Evolutionary conservation across 2,329 filamentous ascomycete genomes (phyloP).

Genomic region (Exophiala bonariae): DNA sequence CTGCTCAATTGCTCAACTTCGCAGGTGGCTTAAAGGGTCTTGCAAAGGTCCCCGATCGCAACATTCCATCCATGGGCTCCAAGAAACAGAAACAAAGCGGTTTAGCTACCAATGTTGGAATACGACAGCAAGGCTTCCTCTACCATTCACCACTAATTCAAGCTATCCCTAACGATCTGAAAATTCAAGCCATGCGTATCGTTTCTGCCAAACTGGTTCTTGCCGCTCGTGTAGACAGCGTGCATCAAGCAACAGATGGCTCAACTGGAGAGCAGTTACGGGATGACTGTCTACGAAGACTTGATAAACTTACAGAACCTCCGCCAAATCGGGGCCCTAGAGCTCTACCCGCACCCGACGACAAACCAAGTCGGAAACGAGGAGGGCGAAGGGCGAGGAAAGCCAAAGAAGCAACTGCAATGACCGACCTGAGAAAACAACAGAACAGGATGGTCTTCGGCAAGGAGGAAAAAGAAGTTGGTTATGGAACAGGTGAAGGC

Average conservation of each 20-base stretch:
- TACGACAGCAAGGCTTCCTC: conserved; percentile 88
- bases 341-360: conserved; percentile 87
- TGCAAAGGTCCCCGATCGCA: conserved; percentile 90
- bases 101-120: conserved; percentile 86
- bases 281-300: conserved; percentile 75
- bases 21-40: conserved; percentile 85
- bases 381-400: conserved; percentile 87
- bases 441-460: conserved; percentile 96
- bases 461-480: conserved; percentile 90
- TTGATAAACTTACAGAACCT: conserved; percentile 91
- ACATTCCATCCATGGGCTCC: conserved; percentile 84
- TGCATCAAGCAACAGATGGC: conserved; percentile 78
- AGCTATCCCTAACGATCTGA: conserved; percentile 79
- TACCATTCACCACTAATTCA: conserved; percentile 90
- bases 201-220: conserved; percentile 90
- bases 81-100: conserved; percentile 81
- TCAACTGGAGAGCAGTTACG: conserved; percentile 80
- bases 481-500: conserved; percentile 81
- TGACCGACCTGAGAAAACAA: conserved; percentile 94
- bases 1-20: conserved; percentile 93
- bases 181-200: conserved; percentile 91
- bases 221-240: conserved; percentile 86
- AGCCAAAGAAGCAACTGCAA: conserved; percentile 93
- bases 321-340: conserved; percentile 84
- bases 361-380: conserved; percentile 90